Evolutionary conservation across 495 filamentous ascomycete species (phyloP), one percentile per base, ranked within the genome.

Genomic region (Penicillium crystallinum): DNA sequence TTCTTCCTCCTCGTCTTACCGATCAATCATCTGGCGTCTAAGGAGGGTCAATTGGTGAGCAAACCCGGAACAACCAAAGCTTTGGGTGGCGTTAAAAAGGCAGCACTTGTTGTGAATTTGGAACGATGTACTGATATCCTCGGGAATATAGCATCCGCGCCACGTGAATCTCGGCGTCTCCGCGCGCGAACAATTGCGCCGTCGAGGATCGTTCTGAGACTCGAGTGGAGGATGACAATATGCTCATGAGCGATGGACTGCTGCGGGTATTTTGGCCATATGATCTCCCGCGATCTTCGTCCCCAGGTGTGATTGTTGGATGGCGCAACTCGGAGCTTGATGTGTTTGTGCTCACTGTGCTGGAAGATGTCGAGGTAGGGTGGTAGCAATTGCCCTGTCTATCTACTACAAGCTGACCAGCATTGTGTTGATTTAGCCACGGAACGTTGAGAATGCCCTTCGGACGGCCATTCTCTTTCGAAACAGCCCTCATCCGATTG

Each of bases 181-280:
- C 40, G 93, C 93, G 54, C 80, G 95, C 59, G 95, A 97, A 76
- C 92, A 99, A 74, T 72, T 99, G 50, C 85, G 90, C 67, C 85
- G 93, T 49, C 82, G 93, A 63, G 93, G 93, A 54, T 97, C 93
- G 53, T 97, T 97, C 76, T 98, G 82, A 77, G 36, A 19, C 55
- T 55, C 54, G 49, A 58, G 63, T 73, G 76, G 77, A 85, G 81
- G 85, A 91, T 90, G 86, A 82, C 85, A 90, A 80, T 76, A 95
- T 88, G 82, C 75, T 82, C 68, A 77, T 76, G 72, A 72, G 76
- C 55, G 88, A 96, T 90, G 89, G 88, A 59, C 76, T 97, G 77
- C 87, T 97, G 82, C 87, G 93, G 69, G 82, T 99, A 75, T 97
- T 99, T 72, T 99, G 93, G 93, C 93, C 93, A 55, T 85, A 86